Evolutionary conservation across 371 early-diverging fungal genomes (phyloP).

Genomic region (Coemansia sp.): DNA sequence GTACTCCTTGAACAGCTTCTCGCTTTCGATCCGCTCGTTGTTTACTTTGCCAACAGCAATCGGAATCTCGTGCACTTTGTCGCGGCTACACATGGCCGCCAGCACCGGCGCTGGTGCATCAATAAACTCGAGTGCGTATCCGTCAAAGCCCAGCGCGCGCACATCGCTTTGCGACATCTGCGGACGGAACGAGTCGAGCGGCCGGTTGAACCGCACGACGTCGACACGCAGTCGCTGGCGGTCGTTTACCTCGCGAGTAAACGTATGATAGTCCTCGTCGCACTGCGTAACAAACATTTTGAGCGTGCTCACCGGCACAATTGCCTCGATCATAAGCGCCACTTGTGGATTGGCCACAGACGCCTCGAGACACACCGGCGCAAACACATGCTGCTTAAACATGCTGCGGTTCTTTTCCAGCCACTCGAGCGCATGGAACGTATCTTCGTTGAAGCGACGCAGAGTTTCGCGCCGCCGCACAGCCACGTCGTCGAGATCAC

Average conservation of each 20-base stretch:
- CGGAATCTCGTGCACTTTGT: constrained; percentile 63
- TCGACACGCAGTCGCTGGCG: constrained; percentile 58
- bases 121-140: constrained; percentile 71
- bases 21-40: constrained; percentile 51
- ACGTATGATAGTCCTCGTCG: constrained; percentile 69
- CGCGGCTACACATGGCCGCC: constrained; percentile 62
- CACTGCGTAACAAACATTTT: constrained; percentile 79
- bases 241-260: constrained; percentile 66
- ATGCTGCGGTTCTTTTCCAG: constrained; percentile 58
- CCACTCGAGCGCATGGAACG: constrained; percentile 63
- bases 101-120: constrained; percentile 70
- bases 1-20: constrained; percentile 52
- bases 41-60: constrained; percentile 52
- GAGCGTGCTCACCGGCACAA: constrained; percentile 44
- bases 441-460: constrained; percentile 14
- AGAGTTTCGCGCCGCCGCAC: constrained; percentile 56
- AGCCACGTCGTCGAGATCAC: constrained; percentile 59
- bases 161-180: constrained; percentile 55
- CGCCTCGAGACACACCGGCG: constrained; percentile 68
- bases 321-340: constrained; percentile 66
- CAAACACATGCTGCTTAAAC: constrained; percentile 72
- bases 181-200: constrained; percentile 47
- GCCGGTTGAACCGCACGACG: constrained; percentile 51
- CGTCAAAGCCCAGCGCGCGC: constrained; percentile 64
- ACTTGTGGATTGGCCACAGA: constrained; percentile 63